Evolutionary conservation across 495 filamentous ascomycete genomes (phyloP), one percentile per base, ranked within the genome.

Genomic region (Daldinia decipiens): DNA sequence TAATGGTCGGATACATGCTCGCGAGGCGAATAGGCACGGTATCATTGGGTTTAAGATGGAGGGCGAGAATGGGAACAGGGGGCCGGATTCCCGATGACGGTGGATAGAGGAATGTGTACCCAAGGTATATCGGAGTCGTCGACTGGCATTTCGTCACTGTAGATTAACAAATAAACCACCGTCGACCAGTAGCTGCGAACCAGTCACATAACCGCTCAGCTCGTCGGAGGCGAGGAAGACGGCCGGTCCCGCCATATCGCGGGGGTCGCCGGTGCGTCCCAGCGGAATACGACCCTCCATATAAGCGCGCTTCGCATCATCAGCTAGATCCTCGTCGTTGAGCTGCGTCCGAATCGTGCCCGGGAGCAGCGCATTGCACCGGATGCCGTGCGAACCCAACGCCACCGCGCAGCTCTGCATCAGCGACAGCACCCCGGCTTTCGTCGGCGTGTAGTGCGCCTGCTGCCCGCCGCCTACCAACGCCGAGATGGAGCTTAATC

Each of bases 381-480:
- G 78, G 26, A 97, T 92, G 7, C 83, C 83, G 71, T 95, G 87
- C 74, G 87, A 86, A 0, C 93, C 93, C 59, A 97, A 73, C 15
- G 94, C 93, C 5, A 91, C 88, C 0, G 94, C 94, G 31, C 86
- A 87, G 62, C 88, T 92, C 81, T 97, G 94, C 90, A 97, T 97
- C 24, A 97, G 83, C 53, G 87, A 90, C 32, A 93, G 69, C 1
- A 97, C 85, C 3, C 93, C 94, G 0, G 94, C 94, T 77, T 97
- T 97, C 11, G 94, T 97, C 2, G 93, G 94, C 21, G 93, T 97
- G 78, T 97, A 97, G 71, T 97, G 93, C 26, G 87, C 88, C 79
- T 97, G 94, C 52, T 82, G 81, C 0, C 87, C 91, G 19, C 93
- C 93, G 32, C 94, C 94, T 0, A 97, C 93, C 2, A 96, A 84